Evolutionary conservation across 768 basidiomycete genomes (phyloP).

Genomic region (Trametes cingulata): DNA sequence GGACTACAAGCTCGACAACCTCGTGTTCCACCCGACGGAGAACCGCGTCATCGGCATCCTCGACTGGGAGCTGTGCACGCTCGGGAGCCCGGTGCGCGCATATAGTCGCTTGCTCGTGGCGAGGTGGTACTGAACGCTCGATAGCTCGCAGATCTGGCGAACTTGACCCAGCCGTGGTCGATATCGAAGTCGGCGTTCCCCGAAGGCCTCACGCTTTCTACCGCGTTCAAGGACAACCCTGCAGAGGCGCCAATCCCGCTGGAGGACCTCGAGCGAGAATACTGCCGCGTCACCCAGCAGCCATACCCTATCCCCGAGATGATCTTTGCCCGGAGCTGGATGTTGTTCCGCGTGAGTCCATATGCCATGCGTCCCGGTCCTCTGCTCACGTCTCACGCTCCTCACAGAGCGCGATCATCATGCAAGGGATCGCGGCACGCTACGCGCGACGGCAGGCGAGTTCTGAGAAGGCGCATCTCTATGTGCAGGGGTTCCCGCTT

Average conservation of each 20-base stretch:
- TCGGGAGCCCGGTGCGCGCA: slow-evolving; percentile 79
- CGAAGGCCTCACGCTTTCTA: slow-evolving; percentile 33
- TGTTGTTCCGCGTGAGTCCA: slow-evolving; percentile 69
- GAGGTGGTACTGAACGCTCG: not conserved
- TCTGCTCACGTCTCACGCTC: not conserved
- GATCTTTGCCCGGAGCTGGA: slow-evolving; percentile 83
- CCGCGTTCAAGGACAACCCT: slow-evolving; percentile 64
- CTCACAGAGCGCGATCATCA: slow-evolving; percentile 69
- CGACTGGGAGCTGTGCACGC: slow-evolving; percentile 97
- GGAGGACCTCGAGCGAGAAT: slow-evolving; percentile 79
- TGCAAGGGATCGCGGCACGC: slow-evolving; percentile 89
- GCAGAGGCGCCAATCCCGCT: slow-evolving; percentile 57
- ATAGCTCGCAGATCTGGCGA: slow-evolving; percentile 85
- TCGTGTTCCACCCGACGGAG: slow-evolving; percentile 92
- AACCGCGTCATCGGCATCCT: slow-evolving; percentile 92
- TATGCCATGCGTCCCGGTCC: not conserved
- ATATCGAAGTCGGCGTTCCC: slow-evolving; percentile 46
- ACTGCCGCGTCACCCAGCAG: slow-evolving; percentile 64
- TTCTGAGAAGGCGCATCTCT: slow-evolving; percentile 68
- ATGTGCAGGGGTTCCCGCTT: slow-evolving; percentile 50
- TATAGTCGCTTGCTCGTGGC: not conserved
- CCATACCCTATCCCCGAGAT: slow-evolving; percentile 79
- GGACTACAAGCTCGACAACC: slow-evolving; percentile 97
- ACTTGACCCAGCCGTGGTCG: slow-evolving; percentile 85
- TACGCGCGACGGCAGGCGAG: slow-evolving; percentile 86